Conservation (phyloP, 169 alveolate genomes). For the Perkinsus olseni region DNA sequence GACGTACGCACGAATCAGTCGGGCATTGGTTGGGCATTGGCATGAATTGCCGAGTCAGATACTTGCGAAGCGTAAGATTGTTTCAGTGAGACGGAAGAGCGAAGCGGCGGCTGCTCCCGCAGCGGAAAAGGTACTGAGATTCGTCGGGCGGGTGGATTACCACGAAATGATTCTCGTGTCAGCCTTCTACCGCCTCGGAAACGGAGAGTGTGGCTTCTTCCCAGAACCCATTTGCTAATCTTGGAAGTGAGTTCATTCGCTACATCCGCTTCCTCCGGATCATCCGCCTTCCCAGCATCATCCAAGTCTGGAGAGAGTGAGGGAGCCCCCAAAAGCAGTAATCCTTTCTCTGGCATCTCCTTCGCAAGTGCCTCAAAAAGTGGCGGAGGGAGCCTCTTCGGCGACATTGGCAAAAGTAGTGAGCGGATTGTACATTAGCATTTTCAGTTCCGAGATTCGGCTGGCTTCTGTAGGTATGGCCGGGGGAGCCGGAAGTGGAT, state of each 20-base stretch:
- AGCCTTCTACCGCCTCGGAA: not conserved
- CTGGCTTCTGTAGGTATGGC: not conserved
- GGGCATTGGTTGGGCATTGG: not conserved
- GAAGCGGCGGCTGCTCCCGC: not conserved
- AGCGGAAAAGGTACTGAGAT: not conserved
- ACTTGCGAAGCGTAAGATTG: not conserved
- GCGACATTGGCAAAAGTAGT: not conserved
- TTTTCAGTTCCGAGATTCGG: no score
- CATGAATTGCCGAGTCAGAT: not conserved
- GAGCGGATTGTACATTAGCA: not conserved
- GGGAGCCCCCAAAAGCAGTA: not conserved
- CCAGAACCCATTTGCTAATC: not conserved
- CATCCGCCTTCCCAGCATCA: not conserved
- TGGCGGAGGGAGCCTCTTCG: not conserved
- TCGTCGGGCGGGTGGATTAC: not conserved
- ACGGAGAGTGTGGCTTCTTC: not conserved
- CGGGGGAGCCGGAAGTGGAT: not conserved
- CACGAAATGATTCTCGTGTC: not conserved
- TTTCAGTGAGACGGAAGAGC: not conserved
- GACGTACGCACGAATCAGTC: not conserved
- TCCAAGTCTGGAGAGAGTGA: not conserved
- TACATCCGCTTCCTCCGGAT: not conserved
- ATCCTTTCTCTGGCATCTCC: not conserved
- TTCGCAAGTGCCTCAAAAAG: not conserved
- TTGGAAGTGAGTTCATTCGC: not conserved